phyloP scores from a whole-genome alignment of 306 rosid species.

The Luffa aegyptiaca region DNA sequence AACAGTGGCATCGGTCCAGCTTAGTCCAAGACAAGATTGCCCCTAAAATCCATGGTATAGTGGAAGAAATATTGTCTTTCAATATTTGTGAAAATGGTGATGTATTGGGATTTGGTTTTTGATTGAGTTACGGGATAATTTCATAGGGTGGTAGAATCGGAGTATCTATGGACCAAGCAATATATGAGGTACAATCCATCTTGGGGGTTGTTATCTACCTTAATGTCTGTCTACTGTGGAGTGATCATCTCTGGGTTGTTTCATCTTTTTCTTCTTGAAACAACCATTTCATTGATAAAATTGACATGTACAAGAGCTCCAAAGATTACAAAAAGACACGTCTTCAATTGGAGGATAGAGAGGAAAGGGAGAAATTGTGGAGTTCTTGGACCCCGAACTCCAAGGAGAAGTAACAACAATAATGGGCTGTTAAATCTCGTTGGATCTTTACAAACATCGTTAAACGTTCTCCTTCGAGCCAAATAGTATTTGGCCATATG shows the following conservation, averaged over 20 bases:
- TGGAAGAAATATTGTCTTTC: not conserved
- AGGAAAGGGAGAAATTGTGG: no score
- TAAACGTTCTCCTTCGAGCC: no score
- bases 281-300: not conserved
- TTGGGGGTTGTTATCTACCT: not conserved
- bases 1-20: no score
- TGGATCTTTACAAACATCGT: no score
- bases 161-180: conserved; percentile 75
- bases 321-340: not conserved
- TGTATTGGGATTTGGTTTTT: not conserved
- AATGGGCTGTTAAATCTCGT: no score
- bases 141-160: conserved; percentile 60
- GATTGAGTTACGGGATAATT: not conserved
- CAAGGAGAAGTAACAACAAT: no score
- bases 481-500: no score
- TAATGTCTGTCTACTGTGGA: not conserved
- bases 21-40: conserved; percentile 58
- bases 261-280: not conserved
- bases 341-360: not conserved
- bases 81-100: not conserved
- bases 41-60: conserved; percentile 68
- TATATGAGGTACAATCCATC: conserved; percentile 34
- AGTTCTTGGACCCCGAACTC: no score
- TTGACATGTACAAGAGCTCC: not conserved
- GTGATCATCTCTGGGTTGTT: not conserved